These are phyloP conservation scores for Amanita thiersii DNA, from an alignment of 768 basidiomycete genomes.

Conservation along the genomic window DNA sequence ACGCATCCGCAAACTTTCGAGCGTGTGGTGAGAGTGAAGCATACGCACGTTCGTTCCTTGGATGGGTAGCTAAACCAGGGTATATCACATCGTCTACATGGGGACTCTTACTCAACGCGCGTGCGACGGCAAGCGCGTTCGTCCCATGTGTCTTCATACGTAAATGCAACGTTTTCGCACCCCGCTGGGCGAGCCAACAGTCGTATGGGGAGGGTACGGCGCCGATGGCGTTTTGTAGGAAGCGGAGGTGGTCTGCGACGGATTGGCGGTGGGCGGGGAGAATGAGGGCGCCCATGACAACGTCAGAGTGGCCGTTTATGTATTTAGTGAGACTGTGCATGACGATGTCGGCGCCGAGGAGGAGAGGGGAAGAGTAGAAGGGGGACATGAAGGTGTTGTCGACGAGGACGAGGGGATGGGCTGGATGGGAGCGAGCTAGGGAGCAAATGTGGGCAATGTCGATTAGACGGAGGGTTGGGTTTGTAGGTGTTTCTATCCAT, in stretches of 20 bases:
- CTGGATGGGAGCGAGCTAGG: slow-evolving; percentile 55
- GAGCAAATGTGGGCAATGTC: slow-evolving; percentile 67
- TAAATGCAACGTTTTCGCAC: slow-evolving; percentile 84
- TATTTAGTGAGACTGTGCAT: slow-evolving; percentile 85
- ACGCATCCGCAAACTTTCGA: slow-evolving; percentile 44
- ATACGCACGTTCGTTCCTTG: slow-evolving; percentile 58
- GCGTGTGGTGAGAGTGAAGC: slow-evolving; percentile 63
- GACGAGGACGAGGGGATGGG: slow-evolving; percentile 72
- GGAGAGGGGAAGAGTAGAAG: slow-evolving; percentile 82
- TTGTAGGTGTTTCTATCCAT: slow-evolving; percentile 95
- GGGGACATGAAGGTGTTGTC: slow-evolving; percentile 96
- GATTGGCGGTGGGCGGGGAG: slow-evolving; percentile 47
- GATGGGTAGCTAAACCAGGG: slow-evolving; percentile 68
- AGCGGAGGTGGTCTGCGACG: slow-evolving; percentile 54
- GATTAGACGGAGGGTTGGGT: slow-evolving; percentile 85
- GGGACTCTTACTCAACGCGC: slow-evolving; percentile 41
- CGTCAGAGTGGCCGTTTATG: slow-evolving; percentile 90
- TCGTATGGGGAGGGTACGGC: slow-evolving; percentile 84
- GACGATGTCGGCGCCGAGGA: slow-evolving; percentile 80
- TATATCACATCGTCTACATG: slow-evolving; percentile 81
- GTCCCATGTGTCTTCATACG: slow-evolving; percentile 82
- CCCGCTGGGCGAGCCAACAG: slow-evolving; percentile 84
- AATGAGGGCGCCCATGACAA: slow-evolving; percentile 82
- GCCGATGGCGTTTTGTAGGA: slow-evolving; percentile 86
- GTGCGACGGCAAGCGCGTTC: slow-evolving; percentile 74